These are phyloP conservation scores for Nicotiana undulata DNA, from an alignment of 257 asterid genomes.

Conservation along the genomic window DNA sequence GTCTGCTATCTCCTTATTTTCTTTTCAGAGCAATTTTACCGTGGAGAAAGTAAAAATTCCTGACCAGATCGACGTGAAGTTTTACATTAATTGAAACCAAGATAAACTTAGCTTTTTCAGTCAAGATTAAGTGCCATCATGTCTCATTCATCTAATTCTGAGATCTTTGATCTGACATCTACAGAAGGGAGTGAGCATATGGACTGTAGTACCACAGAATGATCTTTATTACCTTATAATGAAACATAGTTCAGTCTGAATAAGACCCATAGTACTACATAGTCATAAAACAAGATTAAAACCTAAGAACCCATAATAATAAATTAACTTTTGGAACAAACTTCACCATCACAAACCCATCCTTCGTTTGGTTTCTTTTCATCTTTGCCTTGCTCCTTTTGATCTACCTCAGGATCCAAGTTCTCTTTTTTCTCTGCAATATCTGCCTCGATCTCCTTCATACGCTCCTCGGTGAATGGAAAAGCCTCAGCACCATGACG, in stretches of 20 bases:
- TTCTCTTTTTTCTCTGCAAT: slow-evolving; percentile 25
- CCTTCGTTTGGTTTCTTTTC: slow-evolving; percentile 22
- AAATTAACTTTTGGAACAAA: slow-evolving; percentile 32
- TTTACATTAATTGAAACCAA: background rate
- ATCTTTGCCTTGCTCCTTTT: slow-evolving; percentile 3
- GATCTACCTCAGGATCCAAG: background rate
- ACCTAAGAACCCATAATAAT: background rate
- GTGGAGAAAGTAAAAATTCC: background rate
- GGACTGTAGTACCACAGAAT: background rate
- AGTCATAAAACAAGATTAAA: background rate
- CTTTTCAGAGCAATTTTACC: background rate
- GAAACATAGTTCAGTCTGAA: background rate
- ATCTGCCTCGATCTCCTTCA: slow-evolving; percentile 56
- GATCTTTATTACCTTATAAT: background rate
- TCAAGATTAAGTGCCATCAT: background rate
- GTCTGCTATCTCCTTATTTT: background rate
- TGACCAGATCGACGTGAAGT: background rate
- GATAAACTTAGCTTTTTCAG: background rate
- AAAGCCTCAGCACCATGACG: slow-evolving; percentile 57
- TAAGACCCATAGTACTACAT: background rate
- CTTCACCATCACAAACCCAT: slow-evolving; percentile 55
- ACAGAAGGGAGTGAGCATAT: background rate
- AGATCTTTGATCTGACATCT: background rate
- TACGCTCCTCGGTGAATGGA: slow-evolving; percentile 67
- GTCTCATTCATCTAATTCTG: background rate